A percentile compares a stretch with the other conserved stretches of the same genome.
Conservation (phyloP, 1,284 basidiomycete genomes). For the Melampsora larici-populina region DNA sequence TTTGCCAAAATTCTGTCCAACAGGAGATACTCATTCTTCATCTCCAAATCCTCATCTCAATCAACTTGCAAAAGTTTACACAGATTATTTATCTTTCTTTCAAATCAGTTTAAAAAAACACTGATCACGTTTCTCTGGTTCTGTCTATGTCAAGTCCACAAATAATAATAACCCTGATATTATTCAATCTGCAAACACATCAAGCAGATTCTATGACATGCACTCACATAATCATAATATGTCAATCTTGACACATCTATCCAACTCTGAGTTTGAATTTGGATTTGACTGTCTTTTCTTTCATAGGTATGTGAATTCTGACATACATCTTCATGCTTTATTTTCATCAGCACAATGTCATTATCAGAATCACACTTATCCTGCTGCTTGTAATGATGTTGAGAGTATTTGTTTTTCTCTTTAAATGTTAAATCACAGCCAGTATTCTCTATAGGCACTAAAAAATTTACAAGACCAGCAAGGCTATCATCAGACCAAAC, state of each 20-base stretch:
- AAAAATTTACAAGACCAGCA: too few relatives aligned
- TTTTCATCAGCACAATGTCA: slow-evolving; percentile 31
- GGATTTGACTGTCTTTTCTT: background rate
- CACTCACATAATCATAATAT: background rate
- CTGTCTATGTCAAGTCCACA: slow-evolving; percentile 7
- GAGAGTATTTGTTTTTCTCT: slow-evolving; percentile 6
- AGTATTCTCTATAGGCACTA: too few relatives aligned
- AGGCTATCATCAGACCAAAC: too few relatives aligned
- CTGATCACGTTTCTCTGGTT: background rate
- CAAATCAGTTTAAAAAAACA: background rate
- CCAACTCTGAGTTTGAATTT: background rate
- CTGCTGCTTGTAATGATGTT: slow-evolving; percentile 37
- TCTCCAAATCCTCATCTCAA: too few relatives aligned
- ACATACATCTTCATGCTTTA: slow-evolving; percentile 32
- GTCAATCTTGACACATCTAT: too few relatives aligned
- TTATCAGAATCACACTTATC: slow-evolving; percentile 33
- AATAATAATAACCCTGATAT: slow-evolving; percentile 39
- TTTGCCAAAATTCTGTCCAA: slow-evolving; percentile 20
- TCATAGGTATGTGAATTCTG: background rate
- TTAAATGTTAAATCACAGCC: background rate
- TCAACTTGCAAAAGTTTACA: background rate
- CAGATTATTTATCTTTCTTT: background rate
- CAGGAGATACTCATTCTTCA: background rate
- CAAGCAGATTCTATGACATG: slow-evolving; percentile 30
- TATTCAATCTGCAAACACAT: slow-evolving; percentile 9